Base-by-base conservation (phyloP, 805 yeast species). In the Candida michaelii region DNA sequence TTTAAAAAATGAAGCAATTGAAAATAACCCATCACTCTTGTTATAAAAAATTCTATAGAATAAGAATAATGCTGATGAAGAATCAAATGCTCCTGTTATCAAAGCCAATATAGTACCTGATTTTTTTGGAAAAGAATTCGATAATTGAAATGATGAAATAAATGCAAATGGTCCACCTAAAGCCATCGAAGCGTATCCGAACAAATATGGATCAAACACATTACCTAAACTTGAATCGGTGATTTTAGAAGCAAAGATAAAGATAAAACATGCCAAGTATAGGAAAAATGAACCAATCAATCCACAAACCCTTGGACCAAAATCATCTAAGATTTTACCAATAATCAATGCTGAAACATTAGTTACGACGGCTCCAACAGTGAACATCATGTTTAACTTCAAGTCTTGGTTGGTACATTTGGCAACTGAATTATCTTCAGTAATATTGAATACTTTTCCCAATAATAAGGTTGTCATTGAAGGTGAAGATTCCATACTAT, bases 111-210 rank as follows among this genome's bases (percentile, higher is more conserved):
- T 66, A 11, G 74, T 59, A 6, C 83, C 83, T 14, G 79, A 72
- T 39, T 68, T 69, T 38, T 67, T 63, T 2, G 83, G 83, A 57
- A 77, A 77, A 3, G 82, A 66, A 52, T 77, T 77, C 17, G 82
- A 76, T 44, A 77, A 65, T 56, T 77, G 82, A 60, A 77, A 77
- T 5, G 77, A 71, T 7, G 82, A 76, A 49, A 77, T 77, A 56
- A 61, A 77, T 1, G 77, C 69, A 58, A 77, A 77, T 13, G 82
- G 82, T 3, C 83, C 82, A 25, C 82, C 83, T 42, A 77, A 63
- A 1, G 82, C 79, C 76, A 77, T 65, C 6, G 63, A 61, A 1
- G 74, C 69, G 50, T 76, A 77, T 7, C 82, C 83, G 34, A 71
- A 41, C 32, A 77, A 49, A 55, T 76, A 77, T 2, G 82, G 82